Evolutionary conservation across 2,329 filamentous ascomycete genomes (phyloP).

Genomic region (Amesomyces nigricolor): DNA sequence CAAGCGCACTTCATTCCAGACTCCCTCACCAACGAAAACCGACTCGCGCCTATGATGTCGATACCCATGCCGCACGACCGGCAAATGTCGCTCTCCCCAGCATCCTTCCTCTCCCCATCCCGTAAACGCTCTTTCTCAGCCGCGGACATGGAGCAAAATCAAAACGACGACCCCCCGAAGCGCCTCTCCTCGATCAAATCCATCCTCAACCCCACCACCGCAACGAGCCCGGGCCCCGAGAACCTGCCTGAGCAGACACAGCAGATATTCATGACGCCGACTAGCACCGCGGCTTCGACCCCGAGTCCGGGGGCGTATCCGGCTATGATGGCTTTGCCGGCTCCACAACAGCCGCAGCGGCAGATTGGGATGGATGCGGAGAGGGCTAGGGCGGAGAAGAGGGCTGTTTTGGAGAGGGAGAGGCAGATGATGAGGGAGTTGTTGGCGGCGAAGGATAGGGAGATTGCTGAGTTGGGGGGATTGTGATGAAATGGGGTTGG

Average conservation of each 20-base stretch:
- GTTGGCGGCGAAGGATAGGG: conserved; percentile 67
- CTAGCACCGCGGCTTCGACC: conserved; percentile 36
- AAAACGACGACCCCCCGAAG: conserved; percentile 45
- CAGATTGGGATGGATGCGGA: conserved; percentile 40
- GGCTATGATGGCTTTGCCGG: conserved; percentile 1
- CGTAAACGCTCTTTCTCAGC: conserved; percentile 65
- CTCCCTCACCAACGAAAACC: conserved; percentile 50
- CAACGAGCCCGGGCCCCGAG: conserved; percentile 27
- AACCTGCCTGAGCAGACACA: conserved; percentile 34
- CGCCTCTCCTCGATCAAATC: conserved; percentile 71
- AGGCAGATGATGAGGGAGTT: conserved; percentile 70
- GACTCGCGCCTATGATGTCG: conserved; percentile 51
- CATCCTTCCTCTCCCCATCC: conserved; percentile 53
- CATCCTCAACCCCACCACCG: conserved; percentile 58
- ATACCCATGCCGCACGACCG: conserved; percentile 42
- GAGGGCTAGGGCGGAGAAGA: conserved; percentile 53
- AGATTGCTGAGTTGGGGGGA: conserved; percentile 48
- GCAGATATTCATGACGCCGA: conserved; percentile 41
- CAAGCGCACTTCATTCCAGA: conserved; percentile 37
- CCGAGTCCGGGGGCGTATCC: conserved; percentile 39
- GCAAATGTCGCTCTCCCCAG: conserved; percentile 54
- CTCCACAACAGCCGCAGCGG: conserved; percentile 21
- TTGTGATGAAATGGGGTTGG: neutral
- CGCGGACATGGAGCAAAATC: conserved; percentile 43
- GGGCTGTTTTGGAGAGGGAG: conserved; percentile 63